phyloP scores from a whole-genome alignment of 1,284 basidiomycete genomes.

The Abortiporus biennis region DNA sequence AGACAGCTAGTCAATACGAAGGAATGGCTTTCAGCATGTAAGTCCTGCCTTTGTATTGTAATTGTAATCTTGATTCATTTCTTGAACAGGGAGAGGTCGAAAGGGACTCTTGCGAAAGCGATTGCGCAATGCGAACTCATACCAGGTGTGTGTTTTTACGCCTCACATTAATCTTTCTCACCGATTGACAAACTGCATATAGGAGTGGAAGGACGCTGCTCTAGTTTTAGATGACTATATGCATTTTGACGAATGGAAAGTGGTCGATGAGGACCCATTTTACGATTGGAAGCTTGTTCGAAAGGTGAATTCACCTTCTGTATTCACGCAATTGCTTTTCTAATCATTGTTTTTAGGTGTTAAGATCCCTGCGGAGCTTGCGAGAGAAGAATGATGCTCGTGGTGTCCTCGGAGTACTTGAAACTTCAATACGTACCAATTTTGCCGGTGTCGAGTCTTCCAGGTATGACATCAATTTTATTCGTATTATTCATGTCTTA shows the following conservation, averaged over 20 bases:
- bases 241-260: conserved; percentile 87
- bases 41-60: conserved; percentile 18
- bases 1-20: conserved; percentile 92
- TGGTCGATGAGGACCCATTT: conserved; percentile 76
- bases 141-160: conserved; percentile 34
- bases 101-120: conserved; percentile 75
- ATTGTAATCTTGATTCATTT: neutral
- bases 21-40: conserved; percentile 87
- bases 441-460: conserved; percentile 94
- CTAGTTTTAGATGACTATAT: conserved; percentile 76
- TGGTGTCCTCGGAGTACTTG: conserved; percentile 85
- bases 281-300: conserved; percentile 85
- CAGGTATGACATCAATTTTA: conserved; percentile 34
- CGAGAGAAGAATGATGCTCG: conserved; percentile 74
- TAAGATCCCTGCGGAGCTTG: conserved; percentile 55
- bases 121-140: conserved; percentile 70
- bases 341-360: conserved; percentile 39
- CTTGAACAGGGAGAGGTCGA: conserved; percentile 67
- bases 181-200: conserved; percentile 3
- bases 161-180: neutral
- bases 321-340: neutral
- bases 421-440: conserved; percentile 89
- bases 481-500: conserved; percentile 4
- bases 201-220: conserved; percentile 87
- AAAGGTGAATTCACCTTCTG: conserved; percentile 41